Evolutionary conservation across 164 flowering plant species (phyloP).

Genomic region (grape (Vitis vinifera)): DNA sequence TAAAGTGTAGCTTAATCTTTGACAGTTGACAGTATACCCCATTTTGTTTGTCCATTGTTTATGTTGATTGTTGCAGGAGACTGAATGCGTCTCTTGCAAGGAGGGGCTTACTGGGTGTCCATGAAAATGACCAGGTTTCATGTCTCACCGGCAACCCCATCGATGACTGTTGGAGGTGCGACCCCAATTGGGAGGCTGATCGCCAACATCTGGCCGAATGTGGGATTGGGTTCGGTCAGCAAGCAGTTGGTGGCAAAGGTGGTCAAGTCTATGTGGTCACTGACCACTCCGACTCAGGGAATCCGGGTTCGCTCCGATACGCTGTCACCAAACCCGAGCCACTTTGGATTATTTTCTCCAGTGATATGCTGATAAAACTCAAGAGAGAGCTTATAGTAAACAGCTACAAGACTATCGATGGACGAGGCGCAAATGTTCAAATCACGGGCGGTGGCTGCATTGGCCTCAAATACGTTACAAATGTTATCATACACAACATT

Average conservation of each 20-base stretch:
- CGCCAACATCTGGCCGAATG: slow-evolving; percentile 79
- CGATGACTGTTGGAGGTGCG: slow-evolving; percentile 87
- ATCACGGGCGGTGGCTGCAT: slow-evolving; percentile 43
- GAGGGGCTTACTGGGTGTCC: slow-evolving; percentile 27
- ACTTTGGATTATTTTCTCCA: slow-evolving; percentile 70
- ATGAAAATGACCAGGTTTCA: slow-evolving; percentile 23
- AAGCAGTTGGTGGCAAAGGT: slow-evolving; percentile 66
- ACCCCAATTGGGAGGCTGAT: slow-evolving; percentile 60
- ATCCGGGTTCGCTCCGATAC: slow-evolving; percentile 72
- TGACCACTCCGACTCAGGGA: slow-evolving; percentile 65
- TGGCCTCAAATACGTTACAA: slow-evolving; percentile 36
- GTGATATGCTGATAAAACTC: slow-evolving; percentile 38
- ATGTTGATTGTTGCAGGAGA: slow-evolving; percentile 34
- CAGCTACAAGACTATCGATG: slow-evolving; percentile 46
- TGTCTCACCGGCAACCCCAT: slow-evolving; percentile 74
- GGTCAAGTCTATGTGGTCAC: slow-evolving; percentile 77
- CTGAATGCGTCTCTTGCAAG: slow-evolving; percentile 48
- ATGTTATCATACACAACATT: slow-evolving; percentile 44
- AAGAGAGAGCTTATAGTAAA: slow-evolving; percentile 39
- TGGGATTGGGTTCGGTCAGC: slow-evolving; percentile 66
- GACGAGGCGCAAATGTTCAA: slow-evolving; percentile 37
- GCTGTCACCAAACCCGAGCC: slow-evolving; percentile 72
- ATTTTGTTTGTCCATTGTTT: slow-evolving; percentile 5
- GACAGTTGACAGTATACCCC: neutral
- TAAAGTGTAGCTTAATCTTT: slow-evolving; percentile 6